Evolutionary conservation across 2,329 filamentous ascomycete genomes (phyloP), one percentile per base, ranked within the genome.

Genomic region (Fusarium redolens): DNA sequence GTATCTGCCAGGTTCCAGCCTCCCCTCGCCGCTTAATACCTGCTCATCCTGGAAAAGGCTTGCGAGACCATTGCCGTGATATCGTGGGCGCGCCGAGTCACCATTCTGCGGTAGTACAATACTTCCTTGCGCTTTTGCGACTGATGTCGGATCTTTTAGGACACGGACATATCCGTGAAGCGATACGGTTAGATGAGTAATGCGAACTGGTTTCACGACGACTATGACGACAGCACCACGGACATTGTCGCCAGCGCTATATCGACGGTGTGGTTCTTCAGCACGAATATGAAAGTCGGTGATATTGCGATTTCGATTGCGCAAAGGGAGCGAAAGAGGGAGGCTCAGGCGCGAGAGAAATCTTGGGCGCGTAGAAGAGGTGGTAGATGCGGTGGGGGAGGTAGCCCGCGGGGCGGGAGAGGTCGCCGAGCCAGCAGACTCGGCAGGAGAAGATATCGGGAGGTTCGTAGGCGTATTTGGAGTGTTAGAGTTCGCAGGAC

Each of bases 11-110:
- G 92, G 88, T 57, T 92, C 91, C 40, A 96, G 83, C 76, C 91
- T 88, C 18, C 93, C 93, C 77, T 95, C 92, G 28, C 93, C 93
- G 78, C 93, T 95, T 40, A 96, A 83, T 18, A 94, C 92, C 79
- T 92, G 88, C 83, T 96, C 93, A 78, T 96, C 93, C 81, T 95
- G 92, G 78, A 96, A 96, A 50, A 96, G 84, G 45, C 92, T 92
- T n/a, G 91, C 92, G 75, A 93, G 90, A 37, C 93, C 93, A 83
- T 93, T 93, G 75, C 92, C 92, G 78, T 91, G 91, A 78, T 93
- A 93, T 72, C 87, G 87, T 25, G 84, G 82, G 33, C 82, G 83
- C 31, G 73, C 77, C 65, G 75, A 83, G 78, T 81, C 69, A 76
- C 82, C 76, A 74, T 81, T 73, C 79, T 81, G 76, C 28, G 82